These are phyloP conservation scores for Populus hybrid DNA, from an alignment of 441 rosid species.

Conservation along the genomic window DNA sequence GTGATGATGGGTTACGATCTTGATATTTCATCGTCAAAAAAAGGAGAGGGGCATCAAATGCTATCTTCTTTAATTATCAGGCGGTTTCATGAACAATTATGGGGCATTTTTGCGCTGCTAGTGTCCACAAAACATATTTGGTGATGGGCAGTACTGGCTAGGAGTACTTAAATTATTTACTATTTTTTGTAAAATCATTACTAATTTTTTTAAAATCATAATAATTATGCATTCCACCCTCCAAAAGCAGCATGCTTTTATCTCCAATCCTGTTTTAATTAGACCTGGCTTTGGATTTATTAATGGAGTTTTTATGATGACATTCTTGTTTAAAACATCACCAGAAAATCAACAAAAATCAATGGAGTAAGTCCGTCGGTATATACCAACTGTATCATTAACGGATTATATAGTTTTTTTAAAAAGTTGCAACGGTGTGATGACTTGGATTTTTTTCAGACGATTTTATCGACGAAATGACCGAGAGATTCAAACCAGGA, in stretches of 20 bases:
- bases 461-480: no score
- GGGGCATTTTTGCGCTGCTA: not conserved
- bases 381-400: no score
- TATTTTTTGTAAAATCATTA: not conserved
- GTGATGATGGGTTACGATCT: not conserved
- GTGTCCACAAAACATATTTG: not conserved
- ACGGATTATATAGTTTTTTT: no score
- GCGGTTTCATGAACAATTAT: no score
- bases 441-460: no score
- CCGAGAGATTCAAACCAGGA: no score
- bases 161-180: not conserved
- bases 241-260: not conserved
- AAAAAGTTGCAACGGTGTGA: no score
- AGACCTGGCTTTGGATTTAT: not conserved
- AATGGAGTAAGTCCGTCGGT: no score
- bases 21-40: no score
- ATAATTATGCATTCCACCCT: not conserved
- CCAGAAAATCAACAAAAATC: no score
- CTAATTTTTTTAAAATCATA: not conserved
- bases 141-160: not conserved
- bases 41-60: no score
- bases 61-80: not conserved
- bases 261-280: not conserved
- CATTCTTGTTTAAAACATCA: no score
- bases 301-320: not conserved